These are phyloP conservation scores for Takakia lepidozioides DNA, from an alignment of 225 moss, liverwort and hornwort genomes.

Conservation along the genomic window DNA sequence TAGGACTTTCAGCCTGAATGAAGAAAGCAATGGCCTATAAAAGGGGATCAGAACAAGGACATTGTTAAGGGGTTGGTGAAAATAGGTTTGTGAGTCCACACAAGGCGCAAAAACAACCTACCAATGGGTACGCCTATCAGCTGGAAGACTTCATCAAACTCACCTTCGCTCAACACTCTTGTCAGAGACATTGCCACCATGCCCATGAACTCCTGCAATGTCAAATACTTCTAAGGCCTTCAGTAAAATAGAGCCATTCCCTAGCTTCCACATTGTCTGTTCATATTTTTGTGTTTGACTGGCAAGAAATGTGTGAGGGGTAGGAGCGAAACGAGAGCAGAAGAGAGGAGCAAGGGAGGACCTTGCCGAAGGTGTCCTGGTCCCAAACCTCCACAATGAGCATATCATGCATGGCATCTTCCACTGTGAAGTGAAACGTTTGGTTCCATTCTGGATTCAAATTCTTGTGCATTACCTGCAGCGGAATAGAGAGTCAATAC, in stretches of 20 bases:
- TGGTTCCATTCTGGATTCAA: slow-evolving; percentile 83
- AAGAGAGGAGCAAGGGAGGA: no score
- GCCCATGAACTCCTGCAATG: slow-evolving; percentile 80
- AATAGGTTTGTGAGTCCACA: no score
- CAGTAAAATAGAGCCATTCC: neutral
- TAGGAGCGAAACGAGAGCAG: no score
- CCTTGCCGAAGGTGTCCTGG: slow-evolving; percentile 79
- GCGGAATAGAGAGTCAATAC: no score
- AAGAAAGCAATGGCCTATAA: no score
- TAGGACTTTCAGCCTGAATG: no score
- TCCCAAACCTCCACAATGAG: slow-evolving; percentile 77
- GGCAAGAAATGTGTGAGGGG: neutral
- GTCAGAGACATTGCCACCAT: slow-evolving; percentile 65
- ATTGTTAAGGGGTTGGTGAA: no score
- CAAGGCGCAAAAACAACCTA: slow-evolving; percentile 40
- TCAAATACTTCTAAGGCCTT: no score
- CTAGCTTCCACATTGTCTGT: neutral
- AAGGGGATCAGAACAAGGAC: no score
- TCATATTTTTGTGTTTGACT: neutral
- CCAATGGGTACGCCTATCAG: slow-evolving; percentile 71
- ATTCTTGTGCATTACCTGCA: slow-evolving; percentile 55
- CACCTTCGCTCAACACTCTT: slow-evolving; percentile 40
- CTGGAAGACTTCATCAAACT: slow-evolving; percentile 41
- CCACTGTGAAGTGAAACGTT: slow-evolving; percentile 45
- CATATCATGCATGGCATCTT: slow-evolving; percentile 70